These are phyloP conservation scores for Dryas alaskensis DNA, from an alignment of 306 rosid species.

Conservation along the genomic window DNA sequence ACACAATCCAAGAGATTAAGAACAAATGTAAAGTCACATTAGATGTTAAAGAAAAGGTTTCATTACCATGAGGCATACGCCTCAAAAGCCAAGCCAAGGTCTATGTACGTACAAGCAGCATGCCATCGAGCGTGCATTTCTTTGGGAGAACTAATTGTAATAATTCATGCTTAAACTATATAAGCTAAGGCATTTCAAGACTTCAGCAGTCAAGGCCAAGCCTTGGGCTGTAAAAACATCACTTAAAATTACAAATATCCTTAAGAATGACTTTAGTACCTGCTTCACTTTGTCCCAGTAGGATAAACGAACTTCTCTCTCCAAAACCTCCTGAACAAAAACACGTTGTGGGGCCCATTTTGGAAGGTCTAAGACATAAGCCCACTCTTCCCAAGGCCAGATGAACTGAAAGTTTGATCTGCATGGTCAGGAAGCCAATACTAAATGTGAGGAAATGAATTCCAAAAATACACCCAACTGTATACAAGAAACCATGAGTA, in stretches of 20 bases:
- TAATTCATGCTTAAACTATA: no score
- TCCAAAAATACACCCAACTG: not conserved
- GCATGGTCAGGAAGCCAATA: slow-evolving; percentile 33
- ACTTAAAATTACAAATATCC: not conserved
- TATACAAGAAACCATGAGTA: not conserved
- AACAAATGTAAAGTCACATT: no score
- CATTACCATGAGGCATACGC: no score
- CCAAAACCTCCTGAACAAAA: slow-evolving; percentile 96
- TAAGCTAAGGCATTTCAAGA: no score
- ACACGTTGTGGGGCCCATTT: slow-evolving; percentile 99
- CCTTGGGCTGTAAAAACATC: not conserved
- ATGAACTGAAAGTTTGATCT: slow-evolving; percentile 98
- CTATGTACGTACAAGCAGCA: no score
- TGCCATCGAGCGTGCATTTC: no score
- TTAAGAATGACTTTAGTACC: slow-evolving; percentile 46
- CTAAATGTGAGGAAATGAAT: not conserved
- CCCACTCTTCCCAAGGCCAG: slow-evolving; percentile 99
- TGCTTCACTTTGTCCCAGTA: slow-evolving; percentile 99
- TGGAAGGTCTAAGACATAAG: slow-evolving; percentile 84
- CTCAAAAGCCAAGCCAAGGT: no score
- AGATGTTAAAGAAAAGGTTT: no score
- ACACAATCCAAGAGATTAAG: no score
- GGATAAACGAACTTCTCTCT: slow-evolving; percentile 95
- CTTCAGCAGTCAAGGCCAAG: not conserved
- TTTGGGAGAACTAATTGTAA: no score